phyloP scores from a whole-genome alignment of 192 early-diverging fungal genomes.

The Gonapodya prolifera region DNA sequence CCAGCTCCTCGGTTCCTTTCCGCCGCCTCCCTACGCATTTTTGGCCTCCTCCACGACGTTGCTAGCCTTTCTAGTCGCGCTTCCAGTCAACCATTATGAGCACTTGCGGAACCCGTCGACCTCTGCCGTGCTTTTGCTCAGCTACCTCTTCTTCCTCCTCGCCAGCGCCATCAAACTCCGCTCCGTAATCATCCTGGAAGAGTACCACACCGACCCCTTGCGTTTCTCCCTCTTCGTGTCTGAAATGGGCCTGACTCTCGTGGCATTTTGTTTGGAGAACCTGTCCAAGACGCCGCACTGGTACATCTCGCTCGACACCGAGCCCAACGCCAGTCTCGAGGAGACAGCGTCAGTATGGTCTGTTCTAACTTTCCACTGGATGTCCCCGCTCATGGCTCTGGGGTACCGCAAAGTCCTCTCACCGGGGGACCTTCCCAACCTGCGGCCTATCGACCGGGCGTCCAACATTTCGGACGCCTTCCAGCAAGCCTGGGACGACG shows the following conservation, averaged over 20 bases:
- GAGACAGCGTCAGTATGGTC: slow-evolving; percentile 72
- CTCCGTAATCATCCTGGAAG: slow-evolving; percentile 8
- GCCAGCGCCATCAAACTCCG: slow-evolving; percentile 8
- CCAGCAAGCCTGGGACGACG: slow-evolving; percentile 51
- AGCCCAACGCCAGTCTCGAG: slow-evolving; percentile 52
- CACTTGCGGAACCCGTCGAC: no score
- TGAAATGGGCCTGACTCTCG: slow-evolving; percentile 12
- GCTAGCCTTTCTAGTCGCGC: no score
- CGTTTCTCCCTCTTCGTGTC: slow-evolving; percentile 6
- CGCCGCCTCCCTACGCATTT: no score
- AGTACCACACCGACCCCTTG: slow-evolving; percentile 8
- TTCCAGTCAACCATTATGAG: no score
- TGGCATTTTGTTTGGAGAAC: slow-evolving; percentile 29
- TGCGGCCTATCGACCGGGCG: slow-evolving; percentile 46
- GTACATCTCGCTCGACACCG: slow-evolving; percentile 22
- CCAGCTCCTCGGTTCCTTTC: no score
- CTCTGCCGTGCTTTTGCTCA: no score
- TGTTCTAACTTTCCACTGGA: slow-evolving; percentile 75
- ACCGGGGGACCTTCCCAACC: slow-evolving; percentile 59
- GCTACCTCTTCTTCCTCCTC: slow-evolving; percentile 12
- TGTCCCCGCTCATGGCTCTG: slow-evolving; percentile 69
- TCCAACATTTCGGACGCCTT: slow-evolving; percentile 45
- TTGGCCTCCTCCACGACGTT: no score
- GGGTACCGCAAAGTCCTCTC: slow-evolving; percentile 62
- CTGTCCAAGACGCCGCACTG: slow-evolving; percentile 19